phyloP scores from a whole-genome alignment of 345 rosid species.

The Hirschfeldia incana region DNA sequence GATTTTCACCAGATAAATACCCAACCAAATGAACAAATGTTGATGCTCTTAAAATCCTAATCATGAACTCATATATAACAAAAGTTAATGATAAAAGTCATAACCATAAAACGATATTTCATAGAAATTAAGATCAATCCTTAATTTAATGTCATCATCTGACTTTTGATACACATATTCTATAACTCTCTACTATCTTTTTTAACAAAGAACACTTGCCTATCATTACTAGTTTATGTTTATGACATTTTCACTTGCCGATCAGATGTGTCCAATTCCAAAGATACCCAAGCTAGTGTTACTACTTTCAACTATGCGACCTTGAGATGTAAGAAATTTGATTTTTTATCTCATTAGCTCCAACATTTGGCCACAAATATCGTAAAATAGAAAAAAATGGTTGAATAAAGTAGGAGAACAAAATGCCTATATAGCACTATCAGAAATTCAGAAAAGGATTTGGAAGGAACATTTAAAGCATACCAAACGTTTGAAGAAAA shows the following conservation, averaged over 20 bases:
- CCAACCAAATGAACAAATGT: neutral
- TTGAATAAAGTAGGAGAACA: conserved; percentile 40
- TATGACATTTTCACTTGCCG: no score
- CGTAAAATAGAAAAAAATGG: conserved; percentile 42
- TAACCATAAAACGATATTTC: no score
- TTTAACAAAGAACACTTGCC: no score
- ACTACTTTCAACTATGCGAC: conserved; percentile 53
- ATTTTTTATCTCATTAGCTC: conserved; percentile 64
- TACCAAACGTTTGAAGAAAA: conserved; percentile 79
- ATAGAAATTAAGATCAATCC: no score
- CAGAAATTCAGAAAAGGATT: conserved; percentile 9
- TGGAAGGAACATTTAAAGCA: conserved; percentile 32
- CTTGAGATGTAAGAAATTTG: conserved; percentile 57
- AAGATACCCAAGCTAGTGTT: no score
- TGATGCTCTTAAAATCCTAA: neutral
- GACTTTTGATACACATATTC: no score
- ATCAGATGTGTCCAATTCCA: no score
- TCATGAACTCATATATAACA: neutral
- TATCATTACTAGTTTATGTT: no score
- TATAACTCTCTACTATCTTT: no score
- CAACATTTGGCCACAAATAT: conserved; percentile 82
- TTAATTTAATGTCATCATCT: no score
- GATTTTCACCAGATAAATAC: neutral
- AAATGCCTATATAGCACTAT: conserved; percentile 31
- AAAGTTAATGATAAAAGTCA: no score